These are phyloP conservation scores for Drechslera avenae DNA, from an alignment of 2,329 filamentous ascomycete genomes.

Conservation along the genomic window DNA sequence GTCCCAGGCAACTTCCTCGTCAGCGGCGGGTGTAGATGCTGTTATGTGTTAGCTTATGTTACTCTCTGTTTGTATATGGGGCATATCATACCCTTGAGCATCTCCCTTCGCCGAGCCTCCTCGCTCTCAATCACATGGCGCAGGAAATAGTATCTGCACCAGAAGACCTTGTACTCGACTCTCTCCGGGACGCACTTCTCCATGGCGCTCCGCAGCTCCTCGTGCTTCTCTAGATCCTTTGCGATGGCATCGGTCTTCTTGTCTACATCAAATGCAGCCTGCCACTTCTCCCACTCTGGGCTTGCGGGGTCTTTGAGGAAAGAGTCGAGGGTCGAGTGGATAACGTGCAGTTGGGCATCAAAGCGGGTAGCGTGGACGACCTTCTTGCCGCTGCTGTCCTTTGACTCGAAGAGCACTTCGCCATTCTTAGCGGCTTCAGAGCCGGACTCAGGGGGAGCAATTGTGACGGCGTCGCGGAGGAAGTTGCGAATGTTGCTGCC, in stretches of 20 bases:
- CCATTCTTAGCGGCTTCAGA: conserved; percentile 53
- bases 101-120: conserved; percentile 83
- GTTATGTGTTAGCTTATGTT: not conserved
- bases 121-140: conserved; percentile 91
- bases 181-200: conserved; percentile 92
- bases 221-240: conserved; percentile 80
- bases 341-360: conserved; percentile 93
- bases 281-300: conserved; percentile 76
- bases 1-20: conserved; percentile 71
- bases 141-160: conserved; percentile 94
- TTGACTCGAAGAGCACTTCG: conserved; percentile 87
- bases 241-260: conserved; percentile 84
- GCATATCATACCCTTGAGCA: conserved; percentile 76
- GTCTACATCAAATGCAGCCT: conserved; percentile 76
- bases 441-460: conserved; percentile 70
- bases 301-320: conserved; percentile 82
- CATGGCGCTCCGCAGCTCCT: conserved; percentile 86
- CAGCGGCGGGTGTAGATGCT: conserved; percentile 70
- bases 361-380: conserved; percentile 94
- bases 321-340: conserved; percentile 80
- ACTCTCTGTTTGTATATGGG: not conserved
- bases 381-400: conserved; percentile 84
- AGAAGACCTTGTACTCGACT: conserved; percentile 89
- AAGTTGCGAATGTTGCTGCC: conserved; percentile 89
- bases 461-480: conserved; percentile 85